Base-by-base conservation (phyloP, 768 basidiomycete genomes). In the Termitomyces bulborhizus region DNA sequence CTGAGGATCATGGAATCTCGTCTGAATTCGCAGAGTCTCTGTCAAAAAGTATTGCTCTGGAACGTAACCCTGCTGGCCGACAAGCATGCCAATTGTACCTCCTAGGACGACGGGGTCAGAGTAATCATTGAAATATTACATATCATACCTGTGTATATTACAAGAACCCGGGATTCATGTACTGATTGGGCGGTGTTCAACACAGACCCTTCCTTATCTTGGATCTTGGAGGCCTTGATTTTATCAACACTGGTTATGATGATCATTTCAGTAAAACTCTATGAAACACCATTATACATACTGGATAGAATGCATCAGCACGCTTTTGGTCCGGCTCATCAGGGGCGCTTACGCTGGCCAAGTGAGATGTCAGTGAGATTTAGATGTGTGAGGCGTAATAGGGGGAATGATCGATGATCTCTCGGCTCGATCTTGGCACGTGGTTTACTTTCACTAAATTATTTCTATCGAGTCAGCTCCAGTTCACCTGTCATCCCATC, bases 1-100 rank as follows among this genome's bases (percentile, higher is more conserved):
- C 24, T 85, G 71, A 3, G 94, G 95, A 61, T 98, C 95, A 69
- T 98, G 91, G 64, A 98, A 98, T 12, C 95, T 84, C 39, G 81
- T 82, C 69, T 94, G 91, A 60, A 85, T 85, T 61, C 80, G 75
- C 29, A 96, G 79, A 0, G 86, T 91, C 68, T 92, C 87, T 5
- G 90, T 92, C 58, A 95, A 73, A 66, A 93, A 94, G 62, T 86
- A 86, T 0, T 91, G 91, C 64, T 94, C 93, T 12, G 92, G 89
- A 21, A 88, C 85, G 65, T 90, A 90, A 58, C 88, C 88, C 57
- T 83, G 80, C 34, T 84, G 74, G 34, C 86, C 84, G 36, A 88
- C 78, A 44, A 92, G 83, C 89, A 92, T 92, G 16, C 90, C 90
- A 60, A 95, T 93, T 0, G 93, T 95, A 15, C 93, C 93, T 31